Evolutionary conservation across 805 yeast species (phyloP), one percentile per base, ranked within the genome.

Genomic region (Teunomyces funiuensis): DNA sequence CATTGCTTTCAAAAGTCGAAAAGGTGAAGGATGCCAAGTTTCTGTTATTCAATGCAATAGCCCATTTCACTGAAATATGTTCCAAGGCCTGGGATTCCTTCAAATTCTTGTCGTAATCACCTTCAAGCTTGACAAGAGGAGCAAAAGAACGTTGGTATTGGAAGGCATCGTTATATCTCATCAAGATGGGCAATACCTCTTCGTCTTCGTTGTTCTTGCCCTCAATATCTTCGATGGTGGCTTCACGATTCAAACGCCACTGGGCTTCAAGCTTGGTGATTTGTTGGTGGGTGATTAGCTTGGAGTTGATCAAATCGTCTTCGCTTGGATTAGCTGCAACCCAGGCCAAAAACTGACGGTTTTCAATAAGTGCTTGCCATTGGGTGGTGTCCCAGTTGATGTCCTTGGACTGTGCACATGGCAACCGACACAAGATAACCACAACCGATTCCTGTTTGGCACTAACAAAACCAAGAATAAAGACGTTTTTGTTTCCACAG

Each of bases 401-500:
- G 60, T 85, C 88, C 49, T 84, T 82, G 6, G 73, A 61, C 55
- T 82, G 89, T 1, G 95, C 83, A 62, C 97, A 90, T 0, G 97
- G 97, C 41, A 87, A 69, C 42, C 97, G 79, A 63, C 97, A 90
- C 36, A 90, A 63, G 31, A 89, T 75, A 4, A 90, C 96, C 44
- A 90, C 90, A 28, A 88, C 89, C 4, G 89, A 82, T 50, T 88
- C 95, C 44, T 82, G 77, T 55, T 86, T 87, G 3, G 97, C 96
- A 18, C 89, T 76, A 11, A 90, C 93, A 61, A 83, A 88, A 0
- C 97, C 97, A 28, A 90, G 67, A 18, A 83, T 71, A 52, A 90
- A 90, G 2, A 82, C 85, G 53, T 90, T 90, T 45, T 73, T 79
- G 56, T 77, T 79, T 22, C 96, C 96, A 68, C 97, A 90, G 55